phyloP scores from a whole-genome alignment of 2,329 filamentous ascomycete species.

The Alternaria novae-zelandiae region DNA sequence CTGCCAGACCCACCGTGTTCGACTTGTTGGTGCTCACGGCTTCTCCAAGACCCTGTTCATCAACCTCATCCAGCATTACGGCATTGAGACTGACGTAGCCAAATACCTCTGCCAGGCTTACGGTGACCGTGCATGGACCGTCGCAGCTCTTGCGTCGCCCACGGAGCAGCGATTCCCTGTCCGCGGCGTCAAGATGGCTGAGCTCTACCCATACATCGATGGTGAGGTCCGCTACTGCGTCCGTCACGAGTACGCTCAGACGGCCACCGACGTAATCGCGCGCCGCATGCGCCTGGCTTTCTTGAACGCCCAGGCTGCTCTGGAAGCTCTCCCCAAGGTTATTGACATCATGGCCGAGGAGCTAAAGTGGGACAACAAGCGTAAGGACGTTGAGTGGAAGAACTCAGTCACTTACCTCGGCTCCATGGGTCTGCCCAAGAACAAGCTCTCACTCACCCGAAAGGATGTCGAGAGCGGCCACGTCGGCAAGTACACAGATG shows the following conservation, averaged over 20 bases:
- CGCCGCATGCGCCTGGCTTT: constrained; percentile 86
- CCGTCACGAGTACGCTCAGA: constrained; percentile 88
- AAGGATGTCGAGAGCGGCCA: constrained; percentile 65
- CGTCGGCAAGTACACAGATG: constrained; percentile 52
- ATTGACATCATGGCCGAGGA: constrained; percentile 91
- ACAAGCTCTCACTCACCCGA: constrained; percentile 61
- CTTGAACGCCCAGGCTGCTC: constrained; percentile 86
- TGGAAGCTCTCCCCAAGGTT: constrained; percentile 82
- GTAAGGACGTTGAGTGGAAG: constrained; percentile 82
- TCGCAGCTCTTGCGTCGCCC: constrained; percentile 78
- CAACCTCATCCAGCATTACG: constrained; percentile 92
- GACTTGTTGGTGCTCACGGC: constrained; percentile 82
- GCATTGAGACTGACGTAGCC: constrained; percentile 88
- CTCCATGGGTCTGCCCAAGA: constrained; percentile 67
- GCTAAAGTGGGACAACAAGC: constrained; percentile 74
- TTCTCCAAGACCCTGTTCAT: constrained; percentile 93
- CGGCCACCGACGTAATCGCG: constrained; percentile 85
- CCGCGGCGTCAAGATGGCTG: constrained; percentile 78
- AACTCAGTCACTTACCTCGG: constrained; percentile 66
- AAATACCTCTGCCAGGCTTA: constrained; percentile 88
- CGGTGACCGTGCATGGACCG: constrained; percentile 90
- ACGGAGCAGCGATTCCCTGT: constrained; percentile 83
- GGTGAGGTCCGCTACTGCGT: constrained; percentile 90
- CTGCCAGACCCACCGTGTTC: constrained; percentile 84
- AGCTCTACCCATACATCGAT: constrained; percentile 88